Evolutionary conservation across 768 basidiomycete genomes (phyloP).

Genomic region (Pholiota molesta): DNA sequence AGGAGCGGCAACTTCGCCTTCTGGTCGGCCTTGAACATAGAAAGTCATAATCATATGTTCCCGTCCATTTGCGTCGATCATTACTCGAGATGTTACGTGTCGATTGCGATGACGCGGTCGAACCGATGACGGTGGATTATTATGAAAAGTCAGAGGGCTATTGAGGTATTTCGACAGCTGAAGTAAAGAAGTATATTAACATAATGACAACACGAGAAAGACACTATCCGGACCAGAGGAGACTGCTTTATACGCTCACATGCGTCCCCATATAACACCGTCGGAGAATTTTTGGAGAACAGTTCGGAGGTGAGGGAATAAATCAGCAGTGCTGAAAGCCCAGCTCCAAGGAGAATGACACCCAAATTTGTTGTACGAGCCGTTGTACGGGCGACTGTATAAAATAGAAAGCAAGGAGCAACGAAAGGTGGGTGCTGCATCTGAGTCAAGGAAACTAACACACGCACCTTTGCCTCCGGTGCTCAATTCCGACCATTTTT

Average conservation of each 20-base stretch:
- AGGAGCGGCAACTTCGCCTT: slow-evolving; percentile 35
- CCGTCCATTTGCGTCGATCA: slow-evolving; percentile 69
- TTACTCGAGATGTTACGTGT: slow-evolving; percentile 79
- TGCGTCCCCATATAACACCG: slow-evolving; percentile 71
- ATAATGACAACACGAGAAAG: slow-evolving; percentile 3
- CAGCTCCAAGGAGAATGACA: slow-evolving; percentile 78
- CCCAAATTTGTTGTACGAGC: slow-evolving; percentile 51
- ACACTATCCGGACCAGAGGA: slow-evolving; percentile 35
- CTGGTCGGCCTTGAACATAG: slow-evolving; percentile 67
- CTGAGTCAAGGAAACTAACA: slow-evolving; percentile 8
- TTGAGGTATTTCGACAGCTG: slow-evolving; percentile 75
- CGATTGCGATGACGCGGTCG: slow-evolving; percentile 84
- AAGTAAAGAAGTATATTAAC: slow-evolving; percentile 11
- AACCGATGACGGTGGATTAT: slow-evolving; percentile 73
- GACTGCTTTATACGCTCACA: slow-evolving; percentile 57
- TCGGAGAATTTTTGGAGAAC: slow-evolving; percentile 88
- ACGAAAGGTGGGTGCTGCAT: slow-evolving; percentile 2
- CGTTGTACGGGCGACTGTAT: slow-evolving; percentile 50
- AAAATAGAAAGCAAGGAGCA: neutral
- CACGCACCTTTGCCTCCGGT: slow-evolving; percentile 72
- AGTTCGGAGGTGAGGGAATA: slow-evolving; percentile 84
- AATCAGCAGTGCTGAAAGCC: slow-evolving; percentile 71
- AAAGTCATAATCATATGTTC: slow-evolving; percentile 88
- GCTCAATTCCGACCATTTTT: slow-evolving; percentile 82
- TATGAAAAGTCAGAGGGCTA: slow-evolving; percentile 74